A percentile compares a stretch with the other conserved stretches of the same genome.
phyloP scores from a whole-genome alignment of 306 rosid genomes.

The Fagus crenata region DNA sequence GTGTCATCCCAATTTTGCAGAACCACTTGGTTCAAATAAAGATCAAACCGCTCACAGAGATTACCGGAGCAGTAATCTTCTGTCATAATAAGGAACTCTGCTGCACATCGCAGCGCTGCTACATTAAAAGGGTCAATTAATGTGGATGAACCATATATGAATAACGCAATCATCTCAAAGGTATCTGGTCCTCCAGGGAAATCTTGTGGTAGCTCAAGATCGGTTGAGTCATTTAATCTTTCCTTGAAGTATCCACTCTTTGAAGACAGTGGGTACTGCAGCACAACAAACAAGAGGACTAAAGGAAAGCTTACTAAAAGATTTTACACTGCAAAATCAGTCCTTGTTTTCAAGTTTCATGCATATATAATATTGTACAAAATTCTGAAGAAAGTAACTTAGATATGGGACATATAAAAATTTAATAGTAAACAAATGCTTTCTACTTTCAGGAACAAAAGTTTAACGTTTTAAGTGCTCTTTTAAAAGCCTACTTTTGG shows the following conservation, averaged over 20 bases:
- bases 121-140: constrained; percentile 80
- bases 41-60: constrained; percentile 73
- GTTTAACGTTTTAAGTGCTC: too few species aligned
- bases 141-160: constrained; percentile 73
- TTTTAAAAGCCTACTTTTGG: neutral
- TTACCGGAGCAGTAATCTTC: constrained; percentile 62
- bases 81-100: constrained; percentile 85
- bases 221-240: constrained; percentile 48
- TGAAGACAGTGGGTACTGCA: constrained; percentile 67
- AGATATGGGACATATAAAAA: neutral
- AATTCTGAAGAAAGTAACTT: neutral
- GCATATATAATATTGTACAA: neutral
- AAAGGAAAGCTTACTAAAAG: neutral
- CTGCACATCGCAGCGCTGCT: constrained; percentile 73
- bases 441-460: neutral
- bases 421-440: neutral
- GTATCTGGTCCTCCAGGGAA: constrained; percentile 87
- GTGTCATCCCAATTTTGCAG: constrained; percentile 94
- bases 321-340: neutral
- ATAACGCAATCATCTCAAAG: constrained; percentile 74
- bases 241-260: constrained; percentile 85
- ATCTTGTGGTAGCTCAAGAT: constrained; percentile 62
- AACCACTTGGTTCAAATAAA: constrained; percentile 78
- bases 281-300: constrained; percentile 2
- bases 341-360: neutral